phyloP scores from a whole-genome alignment of 2,329 filamentous ascomycete species.

The Cladosporium sp. region DNA sequence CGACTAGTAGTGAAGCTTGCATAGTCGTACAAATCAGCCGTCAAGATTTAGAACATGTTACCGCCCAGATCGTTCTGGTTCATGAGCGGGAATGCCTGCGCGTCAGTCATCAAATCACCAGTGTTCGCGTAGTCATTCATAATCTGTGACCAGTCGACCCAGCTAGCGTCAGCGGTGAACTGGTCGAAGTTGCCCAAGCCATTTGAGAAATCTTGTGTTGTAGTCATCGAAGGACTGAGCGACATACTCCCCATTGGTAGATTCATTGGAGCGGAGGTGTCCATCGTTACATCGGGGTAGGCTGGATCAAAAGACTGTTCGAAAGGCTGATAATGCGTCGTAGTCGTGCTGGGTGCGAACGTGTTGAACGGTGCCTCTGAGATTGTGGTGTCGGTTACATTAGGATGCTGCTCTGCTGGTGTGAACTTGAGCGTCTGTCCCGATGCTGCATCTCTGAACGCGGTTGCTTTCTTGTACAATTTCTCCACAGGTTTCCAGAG shows the following conservation, averaged over 20 bases:
- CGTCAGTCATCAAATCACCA: background rate
- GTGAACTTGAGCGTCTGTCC: background rate
- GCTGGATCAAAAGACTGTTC: background rate
- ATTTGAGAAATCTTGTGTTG: background rate
- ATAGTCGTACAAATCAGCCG: no score
- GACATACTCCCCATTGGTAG: slow-evolving; percentile 7
- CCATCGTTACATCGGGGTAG: background rate
- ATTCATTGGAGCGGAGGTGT: background rate
- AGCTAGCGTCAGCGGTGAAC: slow-evolving; percentile 7
- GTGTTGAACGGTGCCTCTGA: background rate
- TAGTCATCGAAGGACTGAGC: background rate
- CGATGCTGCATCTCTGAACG: slow-evolving; percentile 22
- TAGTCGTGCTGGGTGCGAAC: background rate
- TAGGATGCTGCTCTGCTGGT: background rate
- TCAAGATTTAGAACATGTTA: background rate
- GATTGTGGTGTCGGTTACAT: background rate
- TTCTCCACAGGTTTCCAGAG: slow-evolving; percentile 55
- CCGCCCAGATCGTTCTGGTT: background rate
- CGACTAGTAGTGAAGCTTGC: no score
- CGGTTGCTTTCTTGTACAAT: slow-evolving; percentile 46
- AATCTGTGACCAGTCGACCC: slow-evolving; percentile 25
- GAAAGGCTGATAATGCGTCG: background rate
- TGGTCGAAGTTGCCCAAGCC: background rate
- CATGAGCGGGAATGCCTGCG: background rate
- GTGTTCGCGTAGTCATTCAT: slow-evolving; percentile 17